Evolutionary conservation across 2,329 filamentous ascomycete genomes (phyloP).

Genomic region (Didymella exigua): DNA sequence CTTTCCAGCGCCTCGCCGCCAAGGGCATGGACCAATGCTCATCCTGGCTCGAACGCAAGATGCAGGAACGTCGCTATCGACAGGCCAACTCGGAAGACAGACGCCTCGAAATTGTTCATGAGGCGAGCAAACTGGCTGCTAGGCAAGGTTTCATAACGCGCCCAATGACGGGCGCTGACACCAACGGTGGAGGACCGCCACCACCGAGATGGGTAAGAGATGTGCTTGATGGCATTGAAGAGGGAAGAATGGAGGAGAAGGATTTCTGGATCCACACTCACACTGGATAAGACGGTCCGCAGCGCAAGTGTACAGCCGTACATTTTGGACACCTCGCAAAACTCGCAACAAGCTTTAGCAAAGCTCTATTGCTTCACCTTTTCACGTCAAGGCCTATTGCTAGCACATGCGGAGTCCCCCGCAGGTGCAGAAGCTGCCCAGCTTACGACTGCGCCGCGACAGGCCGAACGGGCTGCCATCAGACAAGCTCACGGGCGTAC

Average conservation of each 20-base stretch:
- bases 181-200: constrained; percentile 10
- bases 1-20: constrained; percentile 32
- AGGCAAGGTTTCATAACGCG: constrained; percentile 30
- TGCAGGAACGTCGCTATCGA: constrained; percentile 22
- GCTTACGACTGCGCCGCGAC: background rate
- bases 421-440: background rate
- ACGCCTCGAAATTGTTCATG: constrained; percentile 23
- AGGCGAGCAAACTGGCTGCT: constrained; percentile 29
- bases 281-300: constrained; percentile 3
- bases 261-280: constrained; percentile 38
- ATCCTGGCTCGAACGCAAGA: constrained; percentile 32
- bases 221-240: constrained; percentile 35
- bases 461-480: too few species aligned
- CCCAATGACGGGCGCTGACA: constrained; percentile 22
- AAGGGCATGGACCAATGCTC: constrained; percentile 31
- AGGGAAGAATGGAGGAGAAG: constrained; percentile 33
- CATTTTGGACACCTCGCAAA: background rate
- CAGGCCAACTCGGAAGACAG: background rate
- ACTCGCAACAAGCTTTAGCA: background rate
- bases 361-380: background rate
- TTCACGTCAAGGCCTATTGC: background rate
- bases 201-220: constrained; percentile 34
- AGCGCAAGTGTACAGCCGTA: background rate
- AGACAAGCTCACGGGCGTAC: background rate
- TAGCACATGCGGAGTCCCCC: background rate